Conservation (phyloP, 371 early-diverging fungal genomes). For the Thermomucor indicae-seudaticae region DNA sequence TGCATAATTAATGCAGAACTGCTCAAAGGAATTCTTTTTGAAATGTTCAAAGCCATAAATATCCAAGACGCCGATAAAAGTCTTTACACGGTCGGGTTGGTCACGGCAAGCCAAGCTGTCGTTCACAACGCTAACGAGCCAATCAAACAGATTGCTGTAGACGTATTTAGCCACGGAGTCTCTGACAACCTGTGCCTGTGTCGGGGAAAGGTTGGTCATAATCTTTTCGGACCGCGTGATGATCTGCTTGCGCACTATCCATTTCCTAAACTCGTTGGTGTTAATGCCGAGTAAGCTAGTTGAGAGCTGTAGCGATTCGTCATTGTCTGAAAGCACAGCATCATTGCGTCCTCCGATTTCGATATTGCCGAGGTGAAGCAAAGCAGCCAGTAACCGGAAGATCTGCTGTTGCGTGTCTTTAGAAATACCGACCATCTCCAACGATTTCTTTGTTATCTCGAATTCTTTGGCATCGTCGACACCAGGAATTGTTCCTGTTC, state of each 20-base stretch:
- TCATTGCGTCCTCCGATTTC: slow-evolving; percentile 69
- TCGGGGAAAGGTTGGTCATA: slow-evolving; percentile 65
- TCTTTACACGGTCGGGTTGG: slow-evolving; percentile 35
- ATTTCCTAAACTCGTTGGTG: slow-evolving; percentile 72
- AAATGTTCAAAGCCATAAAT: slow-evolving; percentile 98
- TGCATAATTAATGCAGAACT: slow-evolving; percentile 99
- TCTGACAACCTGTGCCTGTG: slow-evolving; percentile 77
- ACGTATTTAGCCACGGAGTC: slow-evolving; percentile 95
- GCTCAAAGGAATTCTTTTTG: slow-evolving; percentile 98
- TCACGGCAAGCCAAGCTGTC: slow-evolving; percentile 60
- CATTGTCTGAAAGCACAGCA: slow-evolving; percentile 72
- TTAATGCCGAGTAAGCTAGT: slow-evolving; percentile 76
- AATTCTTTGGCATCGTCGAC: slow-evolving; percentile 93
- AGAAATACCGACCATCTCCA: slow-evolving; percentile 81
- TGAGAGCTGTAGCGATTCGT: slow-evolving; percentile 63
- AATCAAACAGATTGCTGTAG: slow-evolving; percentile 91
- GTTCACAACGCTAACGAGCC: slow-evolving; percentile 86
- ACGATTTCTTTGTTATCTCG: slow-evolving; percentile 73
- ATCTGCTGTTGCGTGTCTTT: slow-evolving; percentile 78
- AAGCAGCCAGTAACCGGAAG: slow-evolving; percentile 83
- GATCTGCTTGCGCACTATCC: slow-evolving; percentile 90
- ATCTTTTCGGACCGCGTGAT: slow-evolving; percentile 86
- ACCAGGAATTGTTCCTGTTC: slow-evolving; percentile 70
- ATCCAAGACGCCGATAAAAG: slow-evolving; percentile 95
- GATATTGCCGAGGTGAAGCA: slow-evolving; percentile 93